Evolutionary conservation across 345 rosid species (phyloP).

Genomic region (Gossypium turneri): DNA sequence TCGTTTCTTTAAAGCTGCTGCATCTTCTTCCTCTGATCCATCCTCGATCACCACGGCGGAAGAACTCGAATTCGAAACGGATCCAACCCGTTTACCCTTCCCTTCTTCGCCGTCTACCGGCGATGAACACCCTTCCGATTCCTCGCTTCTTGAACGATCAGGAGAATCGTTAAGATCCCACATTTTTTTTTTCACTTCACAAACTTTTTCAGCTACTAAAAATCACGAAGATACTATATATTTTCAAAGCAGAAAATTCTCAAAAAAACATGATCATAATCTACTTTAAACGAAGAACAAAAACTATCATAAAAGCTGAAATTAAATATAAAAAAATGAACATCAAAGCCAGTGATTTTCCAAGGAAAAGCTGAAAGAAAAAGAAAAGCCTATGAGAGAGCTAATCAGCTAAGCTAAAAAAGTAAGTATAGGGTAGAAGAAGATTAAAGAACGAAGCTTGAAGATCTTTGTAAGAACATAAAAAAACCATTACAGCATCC

Average conservation of each 20-base stretch:
- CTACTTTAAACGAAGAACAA: neutral
- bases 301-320: no score
- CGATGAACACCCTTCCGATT: conserved; percentile 48
- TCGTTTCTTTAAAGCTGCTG: conserved; percentile 31
- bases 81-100: conserved; percentile 68
- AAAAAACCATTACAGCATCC: no score
- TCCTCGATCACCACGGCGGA: conserved; percentile 71
- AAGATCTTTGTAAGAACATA: no score
- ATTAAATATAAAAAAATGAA: no score
- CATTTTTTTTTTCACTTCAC: conserved; percentile 34
- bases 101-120: conserved; percentile 38
- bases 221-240: neutral
- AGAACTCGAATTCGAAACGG: conserved; percentile 82
- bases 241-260: neutral
- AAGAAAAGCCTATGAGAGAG: no score
- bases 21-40: conserved; percentile 82
- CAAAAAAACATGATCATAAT: conserved; percentile 1
- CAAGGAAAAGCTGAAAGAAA: no score
- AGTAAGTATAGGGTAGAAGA: no score
- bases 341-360: no score
- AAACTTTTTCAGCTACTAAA: neutral
- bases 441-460: no score
- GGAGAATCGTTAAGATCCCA: conserved; percentile 82
- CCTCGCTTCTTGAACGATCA: conserved; percentile 40
- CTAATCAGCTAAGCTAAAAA: no score